These are phyloP conservation scores for Fusarium compactum DNA, from an alignment of 2,329 filamentous ascomycete species.

Conservation along the genomic window DNA sequence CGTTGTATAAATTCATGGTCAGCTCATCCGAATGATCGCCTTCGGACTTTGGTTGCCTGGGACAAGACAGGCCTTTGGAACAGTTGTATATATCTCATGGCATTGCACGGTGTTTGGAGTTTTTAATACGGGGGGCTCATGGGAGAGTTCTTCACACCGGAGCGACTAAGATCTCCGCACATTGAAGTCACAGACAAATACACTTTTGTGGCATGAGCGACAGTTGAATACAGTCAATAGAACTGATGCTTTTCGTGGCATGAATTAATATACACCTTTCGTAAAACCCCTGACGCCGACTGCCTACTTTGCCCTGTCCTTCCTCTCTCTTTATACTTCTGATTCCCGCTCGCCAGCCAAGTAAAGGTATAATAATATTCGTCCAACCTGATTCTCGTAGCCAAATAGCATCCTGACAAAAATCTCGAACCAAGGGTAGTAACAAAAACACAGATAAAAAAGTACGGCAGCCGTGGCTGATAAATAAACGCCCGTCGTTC, in stretches of 20 bases:
- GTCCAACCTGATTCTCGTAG: slow-evolving; percentile 29
- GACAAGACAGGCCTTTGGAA: neutral
- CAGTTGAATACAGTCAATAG: slow-evolving; percentile 6
- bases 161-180: slow-evolving; percentile 14
- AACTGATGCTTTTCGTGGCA: slow-evolving; percentile 34
- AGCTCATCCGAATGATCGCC: neutral
- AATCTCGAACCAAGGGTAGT: neutral
- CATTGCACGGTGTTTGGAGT: slow-evolving; percentile 54
- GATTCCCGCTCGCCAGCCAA: neutral
- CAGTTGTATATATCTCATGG: slow-evolving; percentile 31
- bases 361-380: slow-evolving; percentile 18
- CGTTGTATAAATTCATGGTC: slow-evolving; percentile 20
- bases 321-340: slow-evolving; percentile 7
- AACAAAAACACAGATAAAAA: slow-evolving; percentile 16
- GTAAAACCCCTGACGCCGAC: slow-evolving; percentile 17
- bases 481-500: slow-evolving; percentile 33
- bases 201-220: neutral
- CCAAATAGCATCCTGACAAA: slow-evolving; percentile 18
- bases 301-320: neutral
- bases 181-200: neutral
- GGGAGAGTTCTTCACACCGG: slow-evolving; percentile 4
- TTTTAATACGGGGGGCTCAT: slow-evolving; percentile 25
- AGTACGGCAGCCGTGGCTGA: slow-evolving; percentile 1
- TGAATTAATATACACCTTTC: slow-evolving; percentile 32
- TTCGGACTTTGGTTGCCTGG: neutral